Percentiles rank a stretch among this genome's conserved stretches.
phyloP scores from a whole-genome alignment of 2,329 filamentous ascomycete species.

The Colletotrichum limetticola region DNA sequence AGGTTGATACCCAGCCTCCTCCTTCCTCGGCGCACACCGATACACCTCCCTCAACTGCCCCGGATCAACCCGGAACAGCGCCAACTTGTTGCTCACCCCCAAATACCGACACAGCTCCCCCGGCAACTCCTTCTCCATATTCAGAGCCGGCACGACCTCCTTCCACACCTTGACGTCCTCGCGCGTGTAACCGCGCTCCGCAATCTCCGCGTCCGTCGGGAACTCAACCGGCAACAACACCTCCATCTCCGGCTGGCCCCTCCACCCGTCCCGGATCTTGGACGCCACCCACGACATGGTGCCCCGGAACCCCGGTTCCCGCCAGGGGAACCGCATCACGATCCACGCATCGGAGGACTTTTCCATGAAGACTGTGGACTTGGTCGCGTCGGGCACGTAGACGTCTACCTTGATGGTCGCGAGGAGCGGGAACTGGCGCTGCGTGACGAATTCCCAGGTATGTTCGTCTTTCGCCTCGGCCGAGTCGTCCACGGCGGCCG shows the following conservation, averaged over 20 bases:
- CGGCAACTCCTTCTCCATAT: constrained; percentile 69
- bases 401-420: constrained; percentile 75
- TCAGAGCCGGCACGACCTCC: constrained; percentile 64
- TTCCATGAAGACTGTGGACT: constrained; percentile 58
- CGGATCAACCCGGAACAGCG: constrained; percentile 75
- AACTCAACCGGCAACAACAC: constrained; percentile 74
- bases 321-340: constrained; percentile 74
- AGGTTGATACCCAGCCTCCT: constrained; percentile 71
- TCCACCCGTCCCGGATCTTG: constrained; percentile 60
- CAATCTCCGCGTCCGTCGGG: constrained; percentile 67
- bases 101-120: constrained; percentile 72
- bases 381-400: constrained; percentile 74
- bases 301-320: constrained; percentile 59
- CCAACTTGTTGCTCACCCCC: constrained; percentile 73
- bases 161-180: constrained; percentile 75
- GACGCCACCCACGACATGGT: constrained; percentile 56
- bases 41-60: constrained; percentile 66
- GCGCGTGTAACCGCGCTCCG: constrained; percentile 66
- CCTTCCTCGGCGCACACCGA: constrained; percentile 67
- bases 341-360: constrained; percentile 66
- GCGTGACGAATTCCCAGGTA: constrained; percentile 78
- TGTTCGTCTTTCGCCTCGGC: constrained; percentile 51
- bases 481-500: constrained; percentile 48
- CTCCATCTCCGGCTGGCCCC: constrained; percentile 68
- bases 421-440: constrained; percentile 75